phyloP scores from a whole-genome alignment of 371 early-diverging fungal species.

The Apophysomyces sp. region DNA sequence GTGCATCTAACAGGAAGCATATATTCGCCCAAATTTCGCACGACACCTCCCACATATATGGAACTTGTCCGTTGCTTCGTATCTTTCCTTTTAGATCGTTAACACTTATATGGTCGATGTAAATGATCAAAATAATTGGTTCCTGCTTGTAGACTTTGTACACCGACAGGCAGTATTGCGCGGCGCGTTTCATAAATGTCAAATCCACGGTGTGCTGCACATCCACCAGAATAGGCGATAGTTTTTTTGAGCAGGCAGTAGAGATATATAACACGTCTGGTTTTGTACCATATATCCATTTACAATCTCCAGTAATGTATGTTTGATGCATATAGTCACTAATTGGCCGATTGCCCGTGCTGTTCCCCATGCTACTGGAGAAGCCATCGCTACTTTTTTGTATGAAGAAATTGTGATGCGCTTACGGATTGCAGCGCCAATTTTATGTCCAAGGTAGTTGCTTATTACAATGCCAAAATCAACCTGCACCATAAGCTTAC shows the following conservation, averaged over 20 bases:
- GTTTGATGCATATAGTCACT: slow-evolving; percentile 6
- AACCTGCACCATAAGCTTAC: slow-evolving; percentile 8
- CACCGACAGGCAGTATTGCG: not conserved
- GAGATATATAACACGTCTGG: no score
- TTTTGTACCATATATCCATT: no score
- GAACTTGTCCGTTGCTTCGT: not conserved
- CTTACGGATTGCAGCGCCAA: not conserved
- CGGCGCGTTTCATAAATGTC: slow-evolving; percentile 1
- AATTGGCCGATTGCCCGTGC: slow-evolving; percentile 37
- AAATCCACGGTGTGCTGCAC: slow-evolving; percentile 1
- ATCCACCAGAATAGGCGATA: not conserved
- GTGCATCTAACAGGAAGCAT: not conserved
- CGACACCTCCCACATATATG: not conserved
- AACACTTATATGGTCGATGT: not conserved
- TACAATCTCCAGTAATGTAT: no score
- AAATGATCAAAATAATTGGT: not conserved
- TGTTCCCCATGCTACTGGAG: slow-evolving; percentile 24
- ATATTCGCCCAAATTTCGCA: not conserved
- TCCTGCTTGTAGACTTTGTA: not conserved
- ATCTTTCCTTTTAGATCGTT: not conserved
- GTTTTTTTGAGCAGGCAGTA: no score
- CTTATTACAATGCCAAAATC: not conserved
- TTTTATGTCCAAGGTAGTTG: slow-evolving; percentile 3
- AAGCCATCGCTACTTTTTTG: slow-evolving; percentile 30
- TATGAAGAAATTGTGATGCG: slow-evolving; percentile 25